These are phyloP conservation scores for Gyromitra esculenta DNA, from an alignment of 2,329 filamentous ascomycete genomes.

Conservation along the genomic window DNA sequence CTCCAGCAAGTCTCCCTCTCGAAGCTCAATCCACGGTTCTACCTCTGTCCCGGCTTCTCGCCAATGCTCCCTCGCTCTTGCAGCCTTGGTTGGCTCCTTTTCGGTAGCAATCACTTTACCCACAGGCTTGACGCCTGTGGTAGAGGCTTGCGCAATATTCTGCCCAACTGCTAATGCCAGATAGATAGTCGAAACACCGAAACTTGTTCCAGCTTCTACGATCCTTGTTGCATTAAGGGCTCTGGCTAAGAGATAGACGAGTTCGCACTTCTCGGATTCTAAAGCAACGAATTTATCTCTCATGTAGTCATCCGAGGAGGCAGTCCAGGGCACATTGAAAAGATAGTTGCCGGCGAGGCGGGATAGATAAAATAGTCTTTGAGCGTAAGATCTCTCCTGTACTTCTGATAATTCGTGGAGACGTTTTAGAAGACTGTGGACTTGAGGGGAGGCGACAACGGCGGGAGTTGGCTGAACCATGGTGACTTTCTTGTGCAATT, in stretches of 20 bases:
- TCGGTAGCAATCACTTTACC: slow-evolving; percentile 70
- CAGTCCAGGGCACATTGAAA: background rate
- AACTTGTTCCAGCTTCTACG: slow-evolving; percentile 71
- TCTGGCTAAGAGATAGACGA: slow-evolving; percentile 29
- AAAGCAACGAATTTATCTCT: slow-evolving; percentile 21
- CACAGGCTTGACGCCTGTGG: background rate
- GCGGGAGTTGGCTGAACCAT: slow-evolving; percentile 21
- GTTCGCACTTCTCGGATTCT: slow-evolving; percentile 8
- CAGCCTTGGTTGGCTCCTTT: slow-evolving; percentile 66
- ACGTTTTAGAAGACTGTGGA: slow-evolving; percentile 3
- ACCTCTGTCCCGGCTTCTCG: slow-evolving; percentile 64
- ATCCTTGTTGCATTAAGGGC: slow-evolving; percentile 64
- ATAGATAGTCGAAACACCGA: slow-evolving; percentile 72
- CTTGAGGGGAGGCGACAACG: slow-evolving; percentile 9
- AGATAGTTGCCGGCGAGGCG: slow-evolving; percentile 7
- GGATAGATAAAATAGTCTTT: slow-evolving; percentile 13
- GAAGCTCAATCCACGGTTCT: slow-evolving; percentile 66
- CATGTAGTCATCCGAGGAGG: slow-evolving; percentile 17
- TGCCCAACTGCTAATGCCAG: slow-evolving; percentile 68
- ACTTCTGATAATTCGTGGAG: slow-evolving; percentile 22
- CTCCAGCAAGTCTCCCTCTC: slow-evolving; percentile 69
- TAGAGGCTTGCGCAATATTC: slow-evolving; percentile 59
- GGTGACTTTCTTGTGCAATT: background rate
- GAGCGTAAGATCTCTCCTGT: slow-evolving; percentile 15
- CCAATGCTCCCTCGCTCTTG: slow-evolving; percentile 67